These are phyloP conservation scores for Arxiozyma telluris DNA, from an alignment of 1,139 yeast species.

Conservation along the genomic window DNA sequence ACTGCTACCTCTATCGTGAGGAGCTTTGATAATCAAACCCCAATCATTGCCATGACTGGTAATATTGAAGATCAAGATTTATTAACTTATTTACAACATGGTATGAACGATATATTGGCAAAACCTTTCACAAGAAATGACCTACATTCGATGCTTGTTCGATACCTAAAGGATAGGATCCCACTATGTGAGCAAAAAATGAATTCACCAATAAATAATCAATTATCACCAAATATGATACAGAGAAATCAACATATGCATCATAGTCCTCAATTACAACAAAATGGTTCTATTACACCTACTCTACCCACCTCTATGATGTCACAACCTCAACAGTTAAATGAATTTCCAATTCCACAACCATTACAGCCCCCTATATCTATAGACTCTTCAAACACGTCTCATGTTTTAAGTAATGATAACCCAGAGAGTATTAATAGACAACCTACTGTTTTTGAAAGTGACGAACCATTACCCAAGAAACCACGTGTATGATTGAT, in stretches of 20 bases:
- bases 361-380: not conserved
- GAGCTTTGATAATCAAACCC: slow-evolving; percentile 72
- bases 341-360: not conserved
- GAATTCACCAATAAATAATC: not conserved
- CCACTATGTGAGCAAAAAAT: slow-evolving; percentile 29
- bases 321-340: slow-evolving; percentile 1
- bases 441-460: not conserved
- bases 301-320: not conserved
- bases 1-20: slow-evolving; percentile 83
- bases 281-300: not conserved
- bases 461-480: not conserved
- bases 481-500: slow-evolving; percentile 1
- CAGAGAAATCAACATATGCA: not conserved
- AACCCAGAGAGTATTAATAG: not conserved
- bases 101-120: slow-evolving; percentile 85
- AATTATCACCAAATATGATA: not conserved
- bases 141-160: slow-evolving; percentile 61
- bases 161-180: slow-evolving; percentile 43
- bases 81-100: slow-evolving; percentile 73
- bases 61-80: slow-evolving; percentile 74
- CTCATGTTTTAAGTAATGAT: not conserved
- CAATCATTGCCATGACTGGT: slow-evolving; percentile 92
- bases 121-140: slow-evolving; percentile 89
- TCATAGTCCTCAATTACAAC: not conserved
- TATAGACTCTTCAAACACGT: not conserved